Base-by-base conservation (phyloP, 768 basidiomycete genomes). In the Tylopilus sp. region DNA sequence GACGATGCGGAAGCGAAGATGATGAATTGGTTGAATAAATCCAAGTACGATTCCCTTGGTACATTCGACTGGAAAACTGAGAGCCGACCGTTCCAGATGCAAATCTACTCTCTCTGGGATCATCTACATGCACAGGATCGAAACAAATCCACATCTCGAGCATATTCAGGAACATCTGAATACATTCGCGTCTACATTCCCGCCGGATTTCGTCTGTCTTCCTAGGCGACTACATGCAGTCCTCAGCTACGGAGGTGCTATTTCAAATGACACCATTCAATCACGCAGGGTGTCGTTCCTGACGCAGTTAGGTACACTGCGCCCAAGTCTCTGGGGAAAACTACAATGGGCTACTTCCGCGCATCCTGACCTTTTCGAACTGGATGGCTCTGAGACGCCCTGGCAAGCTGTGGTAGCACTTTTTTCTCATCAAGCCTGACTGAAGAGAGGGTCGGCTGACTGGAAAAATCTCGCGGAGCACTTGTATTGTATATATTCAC, bases 111-210 rank as follows among this genome's bases (percentile, higher is more conserved):
- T 25, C 17, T 11, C 26, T 1, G 62, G 62, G 33, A 53, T 12
- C 17, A 55, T 63, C 21, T 63, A 63, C 33, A 12, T 61, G 55
- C 51, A 57, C 42, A 43, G 42, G 26, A 4, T 64, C 19, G 62
- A 51, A 28, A 30, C 6, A 6, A 17, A 50, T 25, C 53, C 46
- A 10, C 0, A 0, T 4, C 0, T 1, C 10, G 12, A 28, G 3
- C 0, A 7, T 2, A 5, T 63, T 16, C 55, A 55, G 14, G 3
- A 6, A 1, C 47, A 64, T 8, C 17, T 64, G 30, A 11, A 54
- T 19, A 4, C 25, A 16, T 63, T 64, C 16, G 46, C 49, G 7
- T 0, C 1, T 25, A 17, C 58, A 13, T 55, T 63, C 22, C 53
- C 62, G 21, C 6, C 4, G 21, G 11, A n/a, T 7, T 50, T 60